Percentiles rank a stretch among this genome's conserved stretches.
Conservation (phyloP, 2,329 filamentous ascomycete genomes). For the Phialophora expanda region DNA sequence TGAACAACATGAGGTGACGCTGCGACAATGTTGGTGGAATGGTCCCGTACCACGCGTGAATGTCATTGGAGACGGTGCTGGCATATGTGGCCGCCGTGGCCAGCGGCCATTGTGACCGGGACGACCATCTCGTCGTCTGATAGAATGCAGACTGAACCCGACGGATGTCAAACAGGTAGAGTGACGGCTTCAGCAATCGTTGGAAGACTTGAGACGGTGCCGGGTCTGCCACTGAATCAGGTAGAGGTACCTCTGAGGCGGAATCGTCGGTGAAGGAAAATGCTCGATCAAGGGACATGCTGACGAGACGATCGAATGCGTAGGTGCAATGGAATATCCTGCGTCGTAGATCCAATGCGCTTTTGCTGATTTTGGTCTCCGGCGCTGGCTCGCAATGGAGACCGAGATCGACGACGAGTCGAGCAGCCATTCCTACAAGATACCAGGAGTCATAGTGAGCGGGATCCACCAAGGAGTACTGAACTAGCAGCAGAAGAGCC, state of each 20-base stretch:
- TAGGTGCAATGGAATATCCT: conserved; percentile 91
- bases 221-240: conserved; percentile 51
- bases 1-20: conserved; percentile 75
- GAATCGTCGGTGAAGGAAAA: conserved; percentile 95
- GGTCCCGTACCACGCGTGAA: conserved; percentile 76
- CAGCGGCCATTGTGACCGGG: conserved; percentile 70
- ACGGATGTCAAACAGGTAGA: conserved; percentile 82
- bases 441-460: conserved; percentile 94
- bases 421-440: conserved; percentile 84
- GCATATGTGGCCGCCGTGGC: conserved; percentile 63
- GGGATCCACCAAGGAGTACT: conserved; percentile 89
- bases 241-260: conserved; percentile 74
- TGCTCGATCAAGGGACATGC: conserved; percentile 81
- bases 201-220: conserved; percentile 52
- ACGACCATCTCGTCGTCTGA: conserved; percentile 70
- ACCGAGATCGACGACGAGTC: conserved; percentile 85
- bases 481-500: conserved; percentile 80
- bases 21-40: conserved; percentile 69
- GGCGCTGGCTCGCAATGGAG: conserved; percentile 88
- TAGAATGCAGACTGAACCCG: conserved; percentile 88
- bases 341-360: conserved; percentile 75
- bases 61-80: conserved; percentile 61
- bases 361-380: conserved; percentile 69
- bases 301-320: conserved; percentile 83
- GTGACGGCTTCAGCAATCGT: conserved; percentile 69